Evolutionary conservation across 2,329 filamentous ascomycete genomes (phyloP).

Genomic region (Taxawa tesnikishii): DNA sequence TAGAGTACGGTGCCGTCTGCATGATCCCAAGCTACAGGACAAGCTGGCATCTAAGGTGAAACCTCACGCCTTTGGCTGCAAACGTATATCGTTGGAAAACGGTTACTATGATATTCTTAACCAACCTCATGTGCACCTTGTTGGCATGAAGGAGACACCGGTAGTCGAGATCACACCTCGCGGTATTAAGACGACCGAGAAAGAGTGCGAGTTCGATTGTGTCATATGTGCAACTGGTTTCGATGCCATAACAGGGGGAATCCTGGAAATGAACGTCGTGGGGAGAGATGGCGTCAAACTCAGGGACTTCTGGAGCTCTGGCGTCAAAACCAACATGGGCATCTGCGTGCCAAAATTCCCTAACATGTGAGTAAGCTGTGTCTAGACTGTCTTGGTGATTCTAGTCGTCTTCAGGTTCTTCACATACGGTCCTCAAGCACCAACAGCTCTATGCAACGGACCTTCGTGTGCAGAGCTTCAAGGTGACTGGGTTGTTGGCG

Average conservation of each 20-base stretch:
- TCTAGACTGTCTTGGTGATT: conserved; percentile 9
- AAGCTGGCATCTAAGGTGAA: conserved; percentile 4
- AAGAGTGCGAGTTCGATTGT: conserved; percentile 13
- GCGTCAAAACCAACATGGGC: conserved; percentile 26
- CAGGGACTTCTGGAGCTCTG: conserved; percentile 21
- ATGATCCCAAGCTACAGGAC: conserved; percentile 4
- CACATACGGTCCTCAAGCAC: conserved; percentile 30
- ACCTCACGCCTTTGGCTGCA: conserved; percentile 5
- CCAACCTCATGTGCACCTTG: conserved; percentile 13
- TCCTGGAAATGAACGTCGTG: conserved; percentile 18
- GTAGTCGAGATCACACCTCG: conserved; percentile 28
- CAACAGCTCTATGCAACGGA: conserved; percentile 32
- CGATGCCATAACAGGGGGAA: conserved; percentile 27
- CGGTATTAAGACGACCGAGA: conserved; percentile 13
- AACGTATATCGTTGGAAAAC: conserved; percentile 17
- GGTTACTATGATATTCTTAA: conserved; percentile 21
- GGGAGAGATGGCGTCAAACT: conserved; percentile 17
- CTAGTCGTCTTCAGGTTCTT: neutral
- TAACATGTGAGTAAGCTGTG: conserved; percentile 34
- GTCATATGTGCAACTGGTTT: conserved; percentile 31
- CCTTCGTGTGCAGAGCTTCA: conserved; percentile 30
- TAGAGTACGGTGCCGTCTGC: conserved; percentile 5
- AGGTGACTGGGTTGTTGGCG: conserved; percentile 30
- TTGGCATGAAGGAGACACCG: conserved; percentile 22
- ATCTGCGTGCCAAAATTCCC: conserved; percentile 27